phyloP scores from a whole-genome alignment of 345 rosid species.

The Bruguiera parviflora region DNA sequence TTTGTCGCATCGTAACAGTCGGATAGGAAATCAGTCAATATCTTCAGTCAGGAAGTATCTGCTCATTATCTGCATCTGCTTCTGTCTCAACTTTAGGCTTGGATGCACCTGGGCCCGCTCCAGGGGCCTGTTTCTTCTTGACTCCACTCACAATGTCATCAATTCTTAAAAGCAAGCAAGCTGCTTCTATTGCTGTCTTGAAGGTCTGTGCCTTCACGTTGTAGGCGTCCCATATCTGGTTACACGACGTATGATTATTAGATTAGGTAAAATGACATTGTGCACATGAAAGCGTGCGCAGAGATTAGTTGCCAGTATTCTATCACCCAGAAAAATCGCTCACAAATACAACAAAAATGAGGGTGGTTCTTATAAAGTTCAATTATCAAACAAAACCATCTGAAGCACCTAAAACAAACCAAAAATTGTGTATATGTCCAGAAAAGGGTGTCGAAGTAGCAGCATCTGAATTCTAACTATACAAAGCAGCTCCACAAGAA shows the following conservation, averaged over 20 bases:
- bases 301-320: not conserved
- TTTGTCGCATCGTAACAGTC: not conserved
- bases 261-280: not conserved
- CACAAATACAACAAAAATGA: too few relatives aligned
- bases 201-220: constrained; percentile 93
- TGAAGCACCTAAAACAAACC: too few relatives aligned
- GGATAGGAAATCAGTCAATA: not conserved
- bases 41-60: constrained; percentile 75
- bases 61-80: constrained; percentile 90
- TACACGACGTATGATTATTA: not conserved
- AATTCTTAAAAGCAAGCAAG: constrained; percentile 89
- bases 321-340: too few relatives aligned
- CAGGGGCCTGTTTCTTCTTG: constrained; percentile 91
- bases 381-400: too few relatives aligned
- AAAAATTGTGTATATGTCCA: too few relatives aligned
- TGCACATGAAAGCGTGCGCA: not conserved
- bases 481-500: not conserved
- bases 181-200: constrained; percentile 91
- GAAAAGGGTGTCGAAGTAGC: not conserved
- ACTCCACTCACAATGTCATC: constrained; percentile 98
- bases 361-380: too few relatives aligned
- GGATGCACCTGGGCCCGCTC: constrained; percentile 41
- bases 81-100: constrained; percentile 84
- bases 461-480: not conserved
- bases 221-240: constrained; percentile 94